Evolutionary conservation across 805 yeast genomes (phyloP), one percentile per base, ranked within the genome.

Genomic region (Lipomyces yamanashiensis): DNA sequence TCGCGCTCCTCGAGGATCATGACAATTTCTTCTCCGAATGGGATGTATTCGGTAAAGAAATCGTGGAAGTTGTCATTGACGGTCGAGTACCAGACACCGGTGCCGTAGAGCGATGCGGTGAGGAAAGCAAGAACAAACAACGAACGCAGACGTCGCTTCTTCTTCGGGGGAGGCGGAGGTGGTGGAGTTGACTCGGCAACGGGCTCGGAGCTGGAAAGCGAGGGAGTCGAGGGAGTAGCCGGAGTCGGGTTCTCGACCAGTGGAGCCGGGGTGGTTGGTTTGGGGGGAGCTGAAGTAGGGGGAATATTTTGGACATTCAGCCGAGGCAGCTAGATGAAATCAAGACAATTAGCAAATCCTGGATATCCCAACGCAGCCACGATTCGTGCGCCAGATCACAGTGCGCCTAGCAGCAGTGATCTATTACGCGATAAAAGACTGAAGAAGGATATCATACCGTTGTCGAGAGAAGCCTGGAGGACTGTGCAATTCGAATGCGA

Each of bases 31-130:
- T 85, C 88, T 44, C 86, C 89, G 56, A 82, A 79, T 19, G 95
- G 95, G 51, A 87, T 83, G 63, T 82, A 82, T 67, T 86, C 86
- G 23, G 85, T 79, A 74, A 86, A 87, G 52, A 79, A 67, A 68
- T 87, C 90, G 68, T 84, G 86, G 73, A 87, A 81, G 17, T 83
- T 78, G 68, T 86, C 88, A 71, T 81, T 81, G 66, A 82, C 77
- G 37, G 85, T 77, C 13, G 91, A 79, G 61, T 81, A 76, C 58
- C 82, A 84, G n/a, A 85, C 82, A 58, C 89, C 90, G 41, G 81
- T 85, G 41, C 83, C 85, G 68, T 86, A 87, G 33, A 83, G 73
- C 2, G 76, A 72, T 2, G 77, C 70, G 10, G 71, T 71, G 3
- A 73, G 57, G 5, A 71, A 51, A 4, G 72, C 59, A 17, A 70